Percentiles rank a stretch among this genome's conserved stretches.
These are phyloP conservation scores for Hypoxylon sp. DNA, from an alignment of 2,329 filamentous ascomycete species.

Conservation along the genomic window DNA sequence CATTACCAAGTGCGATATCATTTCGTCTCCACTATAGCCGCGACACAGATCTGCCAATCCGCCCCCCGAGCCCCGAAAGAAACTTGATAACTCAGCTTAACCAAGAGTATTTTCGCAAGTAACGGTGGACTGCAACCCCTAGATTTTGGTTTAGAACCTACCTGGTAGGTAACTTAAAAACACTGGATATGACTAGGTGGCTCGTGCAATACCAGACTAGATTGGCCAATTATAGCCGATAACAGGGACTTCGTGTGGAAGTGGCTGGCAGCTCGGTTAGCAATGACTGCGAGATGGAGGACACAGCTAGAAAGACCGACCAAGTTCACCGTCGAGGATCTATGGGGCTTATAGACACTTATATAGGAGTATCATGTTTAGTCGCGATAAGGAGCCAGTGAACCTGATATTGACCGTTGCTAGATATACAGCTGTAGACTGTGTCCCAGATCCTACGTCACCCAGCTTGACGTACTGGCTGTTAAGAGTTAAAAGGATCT, in stretches of 20 bases:
- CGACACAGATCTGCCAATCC: neutral
- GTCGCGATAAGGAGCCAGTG: neutral
- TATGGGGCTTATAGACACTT: no score
- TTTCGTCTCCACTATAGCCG: neutral
- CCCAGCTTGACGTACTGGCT: neutral
- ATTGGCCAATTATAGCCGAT: neutral
- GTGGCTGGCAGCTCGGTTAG: no score
- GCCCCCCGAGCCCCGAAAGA: neutral
- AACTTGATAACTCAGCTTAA: neutral
- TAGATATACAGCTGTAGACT: neutral
- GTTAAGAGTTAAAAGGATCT: neutral
- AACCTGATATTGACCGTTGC: neutral
- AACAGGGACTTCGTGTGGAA: constrained; percentile 1
- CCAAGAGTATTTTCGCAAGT: neutral
- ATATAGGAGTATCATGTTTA: neutral
- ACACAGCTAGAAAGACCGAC: neutral
- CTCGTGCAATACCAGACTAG: constrained; percentile 12
- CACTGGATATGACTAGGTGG: neutral
- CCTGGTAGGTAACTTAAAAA: no score
- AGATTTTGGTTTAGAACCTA: neutral
- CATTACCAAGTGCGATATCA: neutral
- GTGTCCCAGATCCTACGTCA: neutral
- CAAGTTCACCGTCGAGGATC: no score
- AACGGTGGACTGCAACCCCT: neutral
- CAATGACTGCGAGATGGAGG: no score